Conservation (phyloP, 192 early-diverging fungal genomes). For the Entomortierella chlamydospora region DNA sequence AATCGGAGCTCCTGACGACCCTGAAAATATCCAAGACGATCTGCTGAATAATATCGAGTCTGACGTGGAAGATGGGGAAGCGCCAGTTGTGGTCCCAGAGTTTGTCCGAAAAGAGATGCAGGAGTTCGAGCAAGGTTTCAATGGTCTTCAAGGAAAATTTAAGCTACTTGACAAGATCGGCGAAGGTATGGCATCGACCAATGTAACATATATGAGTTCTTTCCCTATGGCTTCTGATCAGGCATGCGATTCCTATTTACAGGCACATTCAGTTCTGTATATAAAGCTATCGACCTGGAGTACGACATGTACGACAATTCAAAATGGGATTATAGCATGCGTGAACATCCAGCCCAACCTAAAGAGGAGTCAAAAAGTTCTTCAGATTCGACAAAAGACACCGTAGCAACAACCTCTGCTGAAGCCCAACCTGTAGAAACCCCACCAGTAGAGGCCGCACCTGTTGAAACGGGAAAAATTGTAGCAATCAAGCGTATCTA, state of each 20-base stretch:
- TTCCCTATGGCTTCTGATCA: neutral
- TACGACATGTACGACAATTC: conserved; percentile 80
- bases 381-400: neutral
- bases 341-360: conserved; percentile 22
- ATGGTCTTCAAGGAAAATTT: conserved; percentile 67
- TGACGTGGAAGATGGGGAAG: neutral
- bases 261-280: conserved; percentile 94
- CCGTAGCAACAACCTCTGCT: neutral
- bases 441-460: neutral
- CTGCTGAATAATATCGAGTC: neutral
- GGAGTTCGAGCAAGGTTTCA: conserved; percentile 66
- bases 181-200: conserved; percentile 63
- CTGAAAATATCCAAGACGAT: neutral
- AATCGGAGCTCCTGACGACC: neutral
- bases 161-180: conserved; percentile 83
- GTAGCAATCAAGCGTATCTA: conserved; percentile 93
- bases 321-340: conserved; percentile 66
- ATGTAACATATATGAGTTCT: neutral
- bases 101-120: conserved; percentile 67
- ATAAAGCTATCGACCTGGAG: conserved; percentile 86
- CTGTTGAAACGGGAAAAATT: conserved; percentile 49
- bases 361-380: neutral
- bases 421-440: neutral
- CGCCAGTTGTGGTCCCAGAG: conserved; percentile 25
- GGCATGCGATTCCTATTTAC: neutral